These are phyloP conservation scores for Trichoderma sp. DNA, from an alignment of 2,329 filamentous ascomycete genomes.

Conservation along the genomic window DNA sequence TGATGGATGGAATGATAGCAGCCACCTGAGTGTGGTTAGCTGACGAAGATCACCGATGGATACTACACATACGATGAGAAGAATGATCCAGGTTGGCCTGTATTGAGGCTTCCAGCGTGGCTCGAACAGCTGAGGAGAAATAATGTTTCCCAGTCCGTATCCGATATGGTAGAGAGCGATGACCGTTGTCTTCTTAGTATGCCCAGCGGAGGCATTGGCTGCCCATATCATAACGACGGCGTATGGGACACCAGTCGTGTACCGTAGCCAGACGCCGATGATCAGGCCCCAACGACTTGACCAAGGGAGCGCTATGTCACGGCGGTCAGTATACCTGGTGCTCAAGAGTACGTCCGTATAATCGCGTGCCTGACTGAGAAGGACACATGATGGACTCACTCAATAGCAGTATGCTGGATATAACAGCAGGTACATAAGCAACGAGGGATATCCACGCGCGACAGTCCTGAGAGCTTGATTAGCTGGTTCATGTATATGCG, in stretches of 20 bases:
- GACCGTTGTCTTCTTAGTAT: conserved; percentile 48
- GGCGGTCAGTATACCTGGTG: not conserved
- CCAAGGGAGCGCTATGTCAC: conserved; percentile 18
- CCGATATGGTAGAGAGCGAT: conserved; percentile 45
- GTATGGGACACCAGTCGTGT: conserved; percentile 30
- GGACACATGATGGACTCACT: not conserved
- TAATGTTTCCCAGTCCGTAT: conserved; percentile 41
- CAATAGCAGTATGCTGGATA: conserved; percentile 29
- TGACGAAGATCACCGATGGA: too few relatives aligned
- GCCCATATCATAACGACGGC: conserved; percentile 31
- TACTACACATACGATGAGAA: conserved; percentile 24
- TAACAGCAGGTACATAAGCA: conserved; percentile 27
- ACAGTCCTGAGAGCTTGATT: not conserved
- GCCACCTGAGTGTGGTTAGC: conserved; percentile 4
- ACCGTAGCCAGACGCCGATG: conserved; percentile 29
- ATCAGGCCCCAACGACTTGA: conserved; percentile 31
- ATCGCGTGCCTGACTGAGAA: too few relatives aligned
- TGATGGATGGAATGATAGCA: conserved; percentile 28
- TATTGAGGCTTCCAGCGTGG: conserved; percentile 30
- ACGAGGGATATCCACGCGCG: conserved; percentile 30
- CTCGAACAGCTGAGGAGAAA: conserved; percentile 41
- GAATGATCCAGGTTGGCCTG: conserved; percentile 33
- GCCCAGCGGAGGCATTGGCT: conserved; percentile 38
- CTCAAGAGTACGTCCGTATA: too few relatives aligned
- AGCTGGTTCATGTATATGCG: not conserved